Evolutionary conservation across 228 moss, liverwort and hornwort genomes (phyloP), one percentile per base, ranked within the genome.

Genomic region (Sphagnum magellanicum): DNA sequence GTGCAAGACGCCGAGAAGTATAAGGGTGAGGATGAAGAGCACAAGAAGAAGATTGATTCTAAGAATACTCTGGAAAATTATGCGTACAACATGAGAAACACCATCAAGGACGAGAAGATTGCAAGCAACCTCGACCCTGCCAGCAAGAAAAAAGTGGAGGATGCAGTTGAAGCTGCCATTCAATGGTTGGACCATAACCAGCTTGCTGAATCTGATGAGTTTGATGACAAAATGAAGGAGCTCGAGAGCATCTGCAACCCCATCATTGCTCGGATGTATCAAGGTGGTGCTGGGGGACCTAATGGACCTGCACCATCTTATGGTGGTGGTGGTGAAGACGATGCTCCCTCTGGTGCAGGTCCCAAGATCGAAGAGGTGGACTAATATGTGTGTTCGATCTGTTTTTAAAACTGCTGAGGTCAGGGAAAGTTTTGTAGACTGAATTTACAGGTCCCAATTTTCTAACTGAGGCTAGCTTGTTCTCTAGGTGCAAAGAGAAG

Each of bases 141-240:
- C 0, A 79, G 79, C 66, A 82, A 82, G 74, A 82, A 82, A 65
- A 82, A 82, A 71, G 79, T 82, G 50, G 79, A 82, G 68, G 82
- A 79, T 48, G 79, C 74, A 0, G 79, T 82, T 0, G 82, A 82
- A 65, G 76, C 82, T 0, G 79, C 79, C 0, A 82, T 82, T 5
- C 79, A 82, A n/a, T 82, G 79, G 79, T 62, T 82, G 0, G 79
- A 82, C 47, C 76, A 82, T 58, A 82, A 82, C 71, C 79, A 82
- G 71, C 11, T 82, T 0, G 76, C 76, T 0, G 82, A 82, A 76
- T 73, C 73, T 48, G 79, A 82, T 52, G 82, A 82, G 73, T 82
- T 82, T 62, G 79, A 82, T 59, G 82, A 82, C 71, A 82, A 79
- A 75, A 79, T 82, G 82, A 82, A 82, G 65, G 82, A 82, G 65